Evolutionary conservation across 2,329 filamentous ascomycete species (phyloP).

Genomic region (Xylariaceae sp.): DNA sequence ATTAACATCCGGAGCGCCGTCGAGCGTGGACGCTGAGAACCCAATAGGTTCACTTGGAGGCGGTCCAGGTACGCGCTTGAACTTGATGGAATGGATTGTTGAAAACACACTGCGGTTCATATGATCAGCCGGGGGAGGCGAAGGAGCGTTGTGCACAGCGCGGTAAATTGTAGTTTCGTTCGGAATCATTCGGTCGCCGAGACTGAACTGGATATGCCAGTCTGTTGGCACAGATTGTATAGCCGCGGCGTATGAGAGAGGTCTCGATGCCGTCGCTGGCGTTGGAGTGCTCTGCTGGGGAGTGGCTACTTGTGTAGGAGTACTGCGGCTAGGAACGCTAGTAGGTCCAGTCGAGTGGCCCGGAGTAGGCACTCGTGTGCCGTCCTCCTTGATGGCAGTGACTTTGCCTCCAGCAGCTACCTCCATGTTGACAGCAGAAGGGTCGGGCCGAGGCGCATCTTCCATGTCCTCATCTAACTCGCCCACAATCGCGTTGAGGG

Average conservation of each 20-base stretch:
- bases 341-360: conserved; percentile 49
- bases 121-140: conserved; percentile 55
- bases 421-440: conserved; percentile 87
- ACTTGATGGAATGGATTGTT: conserved; percentile 84
- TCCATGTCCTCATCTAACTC: conserved; percentile 84
- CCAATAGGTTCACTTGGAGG: conserved; percentile 69
- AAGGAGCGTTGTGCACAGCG: conserved; percentile 68
- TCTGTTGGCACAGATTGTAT: conserved; percentile 79
- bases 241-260: conserved; percentile 80
- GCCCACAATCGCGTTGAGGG: conserved; percentile 83
- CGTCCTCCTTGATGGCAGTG: conserved; percentile 87
- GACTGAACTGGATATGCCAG: conserved; percentile 95
- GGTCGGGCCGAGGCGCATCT: conserved; percentile 67
- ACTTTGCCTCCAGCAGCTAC: conserved; percentile 82
- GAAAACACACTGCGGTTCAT: conserved; percentile 81
- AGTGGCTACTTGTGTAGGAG: conserved; percentile 34
- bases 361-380: conserved; percentile 79
- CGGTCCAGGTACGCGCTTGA: conserved; percentile 79
- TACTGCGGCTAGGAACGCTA: conserved; percentile 36
- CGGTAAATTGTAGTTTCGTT: conserved; percentile 96
- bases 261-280: conserved; percentile 52
- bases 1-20: conserved; percentile 47
- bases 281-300: conserved; percentile 41
- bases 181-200: conserved; percentile 76
- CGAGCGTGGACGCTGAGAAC: conserved; percentile 49